phyloP scores from a whole-genome alignment of 2,329 filamentous ascomycete genomes.

The Exophiala mesophila region DNA sequence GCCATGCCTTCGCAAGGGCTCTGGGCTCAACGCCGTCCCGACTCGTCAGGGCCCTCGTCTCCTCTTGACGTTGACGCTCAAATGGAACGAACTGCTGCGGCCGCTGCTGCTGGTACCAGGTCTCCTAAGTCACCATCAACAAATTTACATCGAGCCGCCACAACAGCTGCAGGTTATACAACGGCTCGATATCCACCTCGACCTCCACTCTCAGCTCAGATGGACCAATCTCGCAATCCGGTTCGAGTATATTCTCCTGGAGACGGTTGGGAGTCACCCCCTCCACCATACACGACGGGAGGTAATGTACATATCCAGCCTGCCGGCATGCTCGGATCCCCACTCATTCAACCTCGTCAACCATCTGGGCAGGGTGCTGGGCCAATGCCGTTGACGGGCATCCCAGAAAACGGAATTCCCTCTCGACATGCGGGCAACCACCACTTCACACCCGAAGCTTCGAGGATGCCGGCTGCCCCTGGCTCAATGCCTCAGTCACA shows the following conservation, averaged over 20 bases:
- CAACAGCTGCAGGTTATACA: constrained; percentile 62
- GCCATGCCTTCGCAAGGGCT: constrained; percentile 12
- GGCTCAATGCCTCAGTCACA: constrained; percentile 1
- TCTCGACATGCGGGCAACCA: background rate
- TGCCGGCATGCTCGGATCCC: constrained; percentile 7
- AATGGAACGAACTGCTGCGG: constrained; percentile 25
- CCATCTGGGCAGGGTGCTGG: background rate
- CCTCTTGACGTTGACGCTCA: constrained; percentile 35
- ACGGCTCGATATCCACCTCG: constrained; percentile 59
- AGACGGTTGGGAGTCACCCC: constrained; percentile 25
- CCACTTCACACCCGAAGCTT: background rate
- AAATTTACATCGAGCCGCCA: constrained; percentile 27
- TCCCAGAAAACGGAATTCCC: constrained; percentile 12
- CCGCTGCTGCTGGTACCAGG: constrained; percentile 6
- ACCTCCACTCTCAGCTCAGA: constrained; percentile 23
- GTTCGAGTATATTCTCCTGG: constrained; percentile 7
- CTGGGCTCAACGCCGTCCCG: constrained; percentile 9
- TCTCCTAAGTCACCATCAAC: constrained; percentile 5
- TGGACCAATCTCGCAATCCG: constrained; percentile 9
- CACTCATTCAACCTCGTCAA: constrained; percentile 12
- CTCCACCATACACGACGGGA: constrained; percentile 22
- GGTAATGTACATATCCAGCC: constrained; percentile 3
- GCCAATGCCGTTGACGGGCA: constrained; percentile 11
- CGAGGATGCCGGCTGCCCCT: background rate
- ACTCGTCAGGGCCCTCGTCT: constrained; percentile 23